Conservation (phyloP, 2,329 filamentous ascomycete genomes). For the Aspergillus ustus region DNA sequence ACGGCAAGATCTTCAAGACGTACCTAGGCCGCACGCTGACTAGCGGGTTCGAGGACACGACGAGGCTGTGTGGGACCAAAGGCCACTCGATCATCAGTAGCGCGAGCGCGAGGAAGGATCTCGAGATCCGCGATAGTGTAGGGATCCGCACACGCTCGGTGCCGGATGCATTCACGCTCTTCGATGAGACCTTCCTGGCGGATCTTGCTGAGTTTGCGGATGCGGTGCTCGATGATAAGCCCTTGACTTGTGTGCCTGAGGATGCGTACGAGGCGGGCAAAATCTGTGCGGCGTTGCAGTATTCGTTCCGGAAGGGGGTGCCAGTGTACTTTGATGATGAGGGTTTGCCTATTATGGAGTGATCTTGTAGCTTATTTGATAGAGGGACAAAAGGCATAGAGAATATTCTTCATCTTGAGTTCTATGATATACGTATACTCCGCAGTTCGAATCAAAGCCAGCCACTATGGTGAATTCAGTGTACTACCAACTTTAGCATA, state of each 20-base stretch:
- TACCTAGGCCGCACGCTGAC: constrained; percentile 43
- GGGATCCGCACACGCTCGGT: constrained; percentile 5
- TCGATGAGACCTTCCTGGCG: constrained; percentile 12
- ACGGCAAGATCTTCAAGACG: constrained; percentile 42
- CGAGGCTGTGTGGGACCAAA: constrained; percentile 43
- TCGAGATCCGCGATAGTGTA: constrained; percentile 8
- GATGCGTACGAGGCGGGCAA: constrained; percentile 17
- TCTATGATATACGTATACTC: too few species aligned
- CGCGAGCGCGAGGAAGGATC: not conserved
- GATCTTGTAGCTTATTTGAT: not conserved
- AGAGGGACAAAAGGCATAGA: too few species aligned
- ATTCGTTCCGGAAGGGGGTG: constrained; percentile 13
- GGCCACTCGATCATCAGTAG: constrained; percentile 26
- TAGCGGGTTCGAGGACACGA: constrained; percentile 41
- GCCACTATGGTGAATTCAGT: too few species aligned
- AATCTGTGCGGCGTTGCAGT: constrained; percentile 14
- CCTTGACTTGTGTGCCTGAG: constrained; percentile 12
- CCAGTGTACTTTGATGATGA: constrained; percentile 18
- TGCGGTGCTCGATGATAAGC: constrained; percentile 8
- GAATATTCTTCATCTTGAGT: too few species aligned
- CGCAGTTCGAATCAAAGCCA: too few species aligned
- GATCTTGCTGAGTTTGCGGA: constrained; percentile 14
- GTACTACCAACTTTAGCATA: too few species aligned
- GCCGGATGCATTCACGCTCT: constrained; percentile 15
- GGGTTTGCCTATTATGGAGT: constrained; percentile 13